Conservation (phyloP, 2,329 filamentous ascomycete genomes). For the Alternaria sp. region DNA sequence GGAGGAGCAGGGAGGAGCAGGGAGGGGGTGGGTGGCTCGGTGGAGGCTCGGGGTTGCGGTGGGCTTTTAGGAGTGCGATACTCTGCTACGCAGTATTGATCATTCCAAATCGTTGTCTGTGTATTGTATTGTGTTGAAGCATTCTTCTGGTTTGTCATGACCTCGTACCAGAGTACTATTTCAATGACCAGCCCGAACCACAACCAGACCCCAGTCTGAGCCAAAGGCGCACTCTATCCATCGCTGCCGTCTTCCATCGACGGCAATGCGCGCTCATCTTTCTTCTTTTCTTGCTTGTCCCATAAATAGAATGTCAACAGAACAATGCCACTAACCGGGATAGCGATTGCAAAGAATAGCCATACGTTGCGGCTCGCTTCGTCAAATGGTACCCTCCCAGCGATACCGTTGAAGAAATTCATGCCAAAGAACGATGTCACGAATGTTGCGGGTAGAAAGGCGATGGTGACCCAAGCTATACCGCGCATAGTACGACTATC, state of each 20-base stretch:
- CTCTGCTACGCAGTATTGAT: background rate
- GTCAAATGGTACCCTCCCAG: no score
- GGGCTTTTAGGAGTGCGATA: background rate
- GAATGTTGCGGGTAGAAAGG: no score
- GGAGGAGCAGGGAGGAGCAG: background rate
- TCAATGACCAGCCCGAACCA: no score
- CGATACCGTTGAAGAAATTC: no score
- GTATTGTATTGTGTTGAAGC: background rate
- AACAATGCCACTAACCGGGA: accelerated
- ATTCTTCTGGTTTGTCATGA: accelerated
- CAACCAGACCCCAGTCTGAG: no score
- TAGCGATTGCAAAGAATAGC: background rate
- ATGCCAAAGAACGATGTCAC: no score
- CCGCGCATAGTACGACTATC: no score
- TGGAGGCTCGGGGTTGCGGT: background rate
- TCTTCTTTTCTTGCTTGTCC: background rate
- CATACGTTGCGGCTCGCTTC: background rate
- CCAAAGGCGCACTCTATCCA: no score
- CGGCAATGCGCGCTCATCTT: no score
- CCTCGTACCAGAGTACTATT: no score
- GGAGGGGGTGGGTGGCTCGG: background rate
- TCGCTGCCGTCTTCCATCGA: no score
- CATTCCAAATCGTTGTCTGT: background rate
- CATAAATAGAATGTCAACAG: accelerated
- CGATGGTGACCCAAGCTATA: no score